Evolutionary conservation across 1,284 basidiomycete species (phyloP).

Genomic region (Vanrija sp.): DNA sequence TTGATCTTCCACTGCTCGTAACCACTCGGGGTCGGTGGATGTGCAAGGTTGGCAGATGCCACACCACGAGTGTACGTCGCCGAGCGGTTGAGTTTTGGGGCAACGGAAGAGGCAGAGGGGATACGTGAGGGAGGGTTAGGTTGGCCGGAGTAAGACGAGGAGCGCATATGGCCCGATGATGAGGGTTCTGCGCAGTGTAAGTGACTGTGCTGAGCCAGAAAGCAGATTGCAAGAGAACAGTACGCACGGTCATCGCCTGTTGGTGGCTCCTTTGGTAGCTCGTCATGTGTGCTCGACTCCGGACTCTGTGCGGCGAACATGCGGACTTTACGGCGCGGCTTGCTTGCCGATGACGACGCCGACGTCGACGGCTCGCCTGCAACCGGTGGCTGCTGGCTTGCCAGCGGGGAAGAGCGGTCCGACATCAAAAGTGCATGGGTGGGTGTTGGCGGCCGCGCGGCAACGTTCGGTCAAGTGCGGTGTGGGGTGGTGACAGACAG

Average conservation of each 20-base stretch:
- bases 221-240: not conserved
- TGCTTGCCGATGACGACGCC: not conserved
- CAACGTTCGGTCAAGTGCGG: no score
- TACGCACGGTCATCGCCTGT: slow-evolving; percentile 7
- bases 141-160: slow-evolving; percentile 17
- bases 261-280: not conserved
- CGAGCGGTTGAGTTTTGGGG: slow-evolving; percentile 15
- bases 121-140: slow-evolving; percentile 4
- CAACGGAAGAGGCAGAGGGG: not conserved
- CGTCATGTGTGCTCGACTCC: slow-evolving; percentile 9
- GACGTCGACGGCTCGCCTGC: slow-evolving; percentile 3
- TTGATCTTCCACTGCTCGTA: slow-evolving; percentile 15
- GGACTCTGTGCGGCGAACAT: slow-evolving; percentile 4
- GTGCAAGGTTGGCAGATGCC: not conserved
- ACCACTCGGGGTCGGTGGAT: not conserved
- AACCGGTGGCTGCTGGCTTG: slow-evolving; percentile 1
- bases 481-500: no score
- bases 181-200: not conserved
- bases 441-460: not conserved
- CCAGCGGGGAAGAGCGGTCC: slow-evolving; percentile 11
- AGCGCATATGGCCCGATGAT: slow-evolving; percentile 8
- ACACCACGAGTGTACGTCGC: slow-evolving; percentile 6
- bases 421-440: slow-evolving; percentile 1
- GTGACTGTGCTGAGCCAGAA: not conserved
- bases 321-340: slow-evolving; percentile 13